These are phyloP conservation scores for Auriscalpium orientale DNA, from an alignment of 768 basidiomycete species.

Conservation along the genomic window DNA sequence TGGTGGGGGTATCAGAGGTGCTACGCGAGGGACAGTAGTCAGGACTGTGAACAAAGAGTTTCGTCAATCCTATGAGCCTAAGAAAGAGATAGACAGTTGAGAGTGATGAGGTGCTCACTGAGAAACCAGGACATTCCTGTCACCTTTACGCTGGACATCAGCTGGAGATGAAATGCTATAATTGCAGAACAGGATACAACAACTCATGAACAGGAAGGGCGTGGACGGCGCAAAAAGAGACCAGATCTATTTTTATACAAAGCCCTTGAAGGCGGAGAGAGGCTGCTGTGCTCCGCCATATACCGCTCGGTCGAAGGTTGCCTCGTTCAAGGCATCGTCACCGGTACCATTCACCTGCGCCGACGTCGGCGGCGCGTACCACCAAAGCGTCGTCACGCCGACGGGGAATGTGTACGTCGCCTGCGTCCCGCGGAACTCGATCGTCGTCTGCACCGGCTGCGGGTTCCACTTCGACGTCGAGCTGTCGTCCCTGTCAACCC, in stretches of 20 bases:
- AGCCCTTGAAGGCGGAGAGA: not conserved
- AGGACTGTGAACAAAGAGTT: too few relatives aligned
- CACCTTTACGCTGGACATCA: too few relatives aligned
- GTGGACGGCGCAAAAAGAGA: too few relatives aligned
- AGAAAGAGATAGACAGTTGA: too few relatives aligned
- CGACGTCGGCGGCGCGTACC: conserved; percentile 28
- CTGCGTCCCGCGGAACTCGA: conserved; percentile 59
- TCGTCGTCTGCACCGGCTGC: conserved; percentile 45
- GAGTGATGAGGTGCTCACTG: too few relatives aligned
- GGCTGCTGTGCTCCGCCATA: not conserved
- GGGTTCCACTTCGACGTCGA: conserved; percentile 47
- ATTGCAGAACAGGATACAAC: too few relatives aligned
- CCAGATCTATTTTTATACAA: not conserved
- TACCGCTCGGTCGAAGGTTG: not conserved
- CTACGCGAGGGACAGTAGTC: too few relatives aligned
- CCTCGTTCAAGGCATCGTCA: not conserved
- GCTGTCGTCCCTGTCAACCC: conserved; percentile 35
- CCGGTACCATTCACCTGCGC: not conserved
- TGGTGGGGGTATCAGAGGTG: too few relatives aligned
- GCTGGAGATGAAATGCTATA: too few relatives aligned
- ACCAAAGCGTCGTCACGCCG: conserved; percentile 55
- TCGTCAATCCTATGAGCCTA: too few relatives aligned
- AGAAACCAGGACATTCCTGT: too few relatives aligned
- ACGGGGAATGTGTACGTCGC: conserved; percentile 74
- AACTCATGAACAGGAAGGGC: too few relatives aligned